Percentiles rank a stretch among this genome's conserved stretches.
phyloP scores from a whole-genome alignment of 1,139 yeast species.

The Geotrichum bryndzae region DNA sequence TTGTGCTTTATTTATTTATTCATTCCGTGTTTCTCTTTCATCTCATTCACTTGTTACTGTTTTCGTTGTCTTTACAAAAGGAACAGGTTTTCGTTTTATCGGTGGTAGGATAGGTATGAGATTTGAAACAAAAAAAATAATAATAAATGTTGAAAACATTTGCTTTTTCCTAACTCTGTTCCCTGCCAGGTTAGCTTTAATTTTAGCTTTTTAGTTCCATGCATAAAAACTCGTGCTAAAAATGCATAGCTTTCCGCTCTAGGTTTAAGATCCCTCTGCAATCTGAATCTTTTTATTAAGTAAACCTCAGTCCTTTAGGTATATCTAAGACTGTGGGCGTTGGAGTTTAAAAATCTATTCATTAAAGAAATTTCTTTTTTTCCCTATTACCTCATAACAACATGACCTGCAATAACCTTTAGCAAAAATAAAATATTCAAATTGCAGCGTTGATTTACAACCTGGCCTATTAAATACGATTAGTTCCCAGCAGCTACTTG shows the following conservation, averaged over 20 bases:
- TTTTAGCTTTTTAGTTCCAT: neutral
- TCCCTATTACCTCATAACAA: neutral
- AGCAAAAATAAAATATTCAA: neutral
- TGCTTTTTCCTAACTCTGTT: neutral
- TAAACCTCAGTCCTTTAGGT: neutral
- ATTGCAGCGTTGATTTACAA: too few relatives aligned
- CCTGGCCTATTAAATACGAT: too few relatives aligned
- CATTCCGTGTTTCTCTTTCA: neutral
- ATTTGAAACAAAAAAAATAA: neutral
- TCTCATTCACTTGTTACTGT: neutral
- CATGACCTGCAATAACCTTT: neutral
- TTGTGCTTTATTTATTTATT: neutral
- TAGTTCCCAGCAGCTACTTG: too few relatives aligned
- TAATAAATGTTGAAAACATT: neutral
- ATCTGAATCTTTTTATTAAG: neutral
- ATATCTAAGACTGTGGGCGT: neutral
- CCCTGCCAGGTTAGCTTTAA: neutral
- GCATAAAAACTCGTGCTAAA: conserved; percentile 5
- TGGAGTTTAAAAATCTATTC: neutral
- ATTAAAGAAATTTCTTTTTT: too few relatives aligned
- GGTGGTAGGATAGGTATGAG: neutral
- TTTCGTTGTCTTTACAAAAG: neutral
- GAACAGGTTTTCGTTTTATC: neutral
- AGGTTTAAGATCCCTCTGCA: neutral
- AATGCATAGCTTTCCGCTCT: neutral